A percentile compares a stretch with the other conserved stretches of the same genome.
Evolutionary conservation across 176 grass and related monocot genomes (phyloP).

Genomic region (Cenchrus fungigraminus): DNA sequence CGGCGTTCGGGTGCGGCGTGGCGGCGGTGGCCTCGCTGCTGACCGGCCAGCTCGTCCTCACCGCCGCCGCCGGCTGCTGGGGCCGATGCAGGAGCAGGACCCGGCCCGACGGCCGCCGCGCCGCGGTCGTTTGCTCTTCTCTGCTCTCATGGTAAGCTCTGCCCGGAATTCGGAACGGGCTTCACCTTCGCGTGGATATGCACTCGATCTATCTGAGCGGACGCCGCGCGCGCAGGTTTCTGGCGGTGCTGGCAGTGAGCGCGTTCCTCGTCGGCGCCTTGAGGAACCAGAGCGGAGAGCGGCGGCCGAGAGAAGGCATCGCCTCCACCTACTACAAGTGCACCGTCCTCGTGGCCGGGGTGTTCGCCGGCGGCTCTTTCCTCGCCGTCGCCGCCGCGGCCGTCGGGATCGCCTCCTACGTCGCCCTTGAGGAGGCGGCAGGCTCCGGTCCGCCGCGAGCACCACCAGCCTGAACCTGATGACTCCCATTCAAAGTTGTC

Average conservation of each 20-base stretch:
- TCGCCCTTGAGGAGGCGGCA: background rate
- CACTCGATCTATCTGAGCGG: background rate
- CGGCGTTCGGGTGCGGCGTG: constrained; percentile 30
- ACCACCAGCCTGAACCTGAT: background rate
- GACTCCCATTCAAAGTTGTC: too few relatives aligned
- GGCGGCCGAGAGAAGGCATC: background rate
- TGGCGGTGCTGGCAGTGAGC: background rate
- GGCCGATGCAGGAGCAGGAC: background rate
- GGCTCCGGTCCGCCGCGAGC: background rate
- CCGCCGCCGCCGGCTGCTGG: constrained; percentile 36
- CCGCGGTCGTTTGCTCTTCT: background rate
- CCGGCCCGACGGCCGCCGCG: background rate
- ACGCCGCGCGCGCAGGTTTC: background rate
- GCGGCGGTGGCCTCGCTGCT: constrained; percentile 16
- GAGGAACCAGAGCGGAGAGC: constrained; percentile 6
- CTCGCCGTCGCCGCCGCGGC: background rate
- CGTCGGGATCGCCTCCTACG: constrained; percentile 35
- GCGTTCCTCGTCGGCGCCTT: constrained; percentile 31
- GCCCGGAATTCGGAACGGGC: too few relatives aligned
- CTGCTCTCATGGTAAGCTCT: constrained; percentile 11
- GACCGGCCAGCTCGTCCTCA: constrained; percentile 18
- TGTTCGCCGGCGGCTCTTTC: constrained; percentile 14
- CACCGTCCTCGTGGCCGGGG: constrained; percentile 8
- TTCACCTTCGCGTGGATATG: too few relatives aligned
- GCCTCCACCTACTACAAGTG: constrained; percentile 2